These are phyloP conservation scores for Casuarina glauca DNA, from an alignment of 306 rosid species.

Conservation along the genomic window DNA sequence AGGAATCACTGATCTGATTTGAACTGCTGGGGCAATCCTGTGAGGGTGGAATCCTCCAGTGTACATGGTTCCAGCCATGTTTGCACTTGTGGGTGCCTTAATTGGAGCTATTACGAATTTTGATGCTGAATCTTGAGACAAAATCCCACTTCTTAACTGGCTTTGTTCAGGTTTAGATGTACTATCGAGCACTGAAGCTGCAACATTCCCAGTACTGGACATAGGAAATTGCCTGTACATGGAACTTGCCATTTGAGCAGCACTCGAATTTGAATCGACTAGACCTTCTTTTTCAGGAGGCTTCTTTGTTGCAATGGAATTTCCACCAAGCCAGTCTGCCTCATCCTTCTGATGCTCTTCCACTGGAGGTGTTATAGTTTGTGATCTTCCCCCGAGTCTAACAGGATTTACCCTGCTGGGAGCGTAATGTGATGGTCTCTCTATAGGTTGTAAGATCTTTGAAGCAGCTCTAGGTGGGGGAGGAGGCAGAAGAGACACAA, in stretches of 20 bases:
- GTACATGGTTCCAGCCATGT: conserved; percentile 15
- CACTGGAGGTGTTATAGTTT: conserved; percentile 21
- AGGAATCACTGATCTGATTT: conserved; percentile 43
- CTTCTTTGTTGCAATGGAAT: neutral
- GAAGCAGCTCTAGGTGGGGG: conserved; percentile 36
- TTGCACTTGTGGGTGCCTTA: neutral
- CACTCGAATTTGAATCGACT: conserved; percentile 3
- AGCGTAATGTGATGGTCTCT: neutral
- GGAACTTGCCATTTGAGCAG: conserved; percentile 14
- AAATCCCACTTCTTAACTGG: neutral
- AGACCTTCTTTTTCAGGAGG: conserved; percentile 12
- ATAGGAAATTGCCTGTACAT: conserved; percentile 20
- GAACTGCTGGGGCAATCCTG: conserved; percentile 41
- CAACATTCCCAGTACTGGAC: neutral
- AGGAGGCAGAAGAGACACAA: conserved; percentile 44
- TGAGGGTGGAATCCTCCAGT: conserved; percentile 25
- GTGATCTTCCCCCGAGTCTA: conserved; percentile 22
- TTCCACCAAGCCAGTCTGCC: conserved; percentile 36
- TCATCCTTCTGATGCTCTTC: conserved; percentile 37
- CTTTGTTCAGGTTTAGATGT: neutral
- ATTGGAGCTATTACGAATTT: neutral
- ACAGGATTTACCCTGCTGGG: conserved; percentile 24
- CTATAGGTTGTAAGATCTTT: conserved; percentile 34
- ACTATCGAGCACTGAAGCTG: neutral
- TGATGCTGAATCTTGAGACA: neutral